Conservation (phyloP, 1,284 basidiomycete species). For the Ganoderma boninense region DNA sequence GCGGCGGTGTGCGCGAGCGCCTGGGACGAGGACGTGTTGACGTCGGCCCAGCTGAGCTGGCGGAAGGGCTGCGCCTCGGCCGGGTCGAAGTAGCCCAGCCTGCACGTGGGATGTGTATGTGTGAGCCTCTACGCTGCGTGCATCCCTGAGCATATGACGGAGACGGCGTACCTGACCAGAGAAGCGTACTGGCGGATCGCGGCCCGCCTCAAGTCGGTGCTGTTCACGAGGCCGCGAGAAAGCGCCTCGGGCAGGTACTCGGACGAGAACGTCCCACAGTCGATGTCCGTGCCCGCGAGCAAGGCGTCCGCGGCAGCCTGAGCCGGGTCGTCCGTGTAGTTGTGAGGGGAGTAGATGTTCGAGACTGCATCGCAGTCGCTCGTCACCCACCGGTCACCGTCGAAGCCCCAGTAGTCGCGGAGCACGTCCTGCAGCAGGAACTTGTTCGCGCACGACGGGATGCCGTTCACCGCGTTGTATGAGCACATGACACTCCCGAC, state of each 20-base stretch:
- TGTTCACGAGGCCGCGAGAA: conserved; percentile 54
- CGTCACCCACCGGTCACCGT: conserved; percentile 59
- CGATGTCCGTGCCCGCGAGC: conserved; percentile 62
- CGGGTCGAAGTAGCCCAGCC: conserved; percentile 63
- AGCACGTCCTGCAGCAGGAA: conserved; percentile 61
- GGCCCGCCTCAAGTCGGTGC: conserved; percentile 51
- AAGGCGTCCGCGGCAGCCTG: conserved; percentile 59
- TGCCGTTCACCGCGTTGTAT: conserved; percentile 67
- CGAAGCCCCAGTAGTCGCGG: conserved; percentile 59
- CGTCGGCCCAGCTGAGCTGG: conserved; percentile 54
- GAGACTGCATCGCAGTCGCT: conserved; percentile 50
- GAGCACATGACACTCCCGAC: conserved; percentile 67
- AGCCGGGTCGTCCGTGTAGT: conserved; percentile 51
- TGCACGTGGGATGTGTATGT: conserved; percentile 39
- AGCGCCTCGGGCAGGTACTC: conserved; percentile 55
- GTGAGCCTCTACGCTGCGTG: background rate
- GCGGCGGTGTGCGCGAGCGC: conserved; percentile 59
- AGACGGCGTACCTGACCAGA: conserved; percentile 53
- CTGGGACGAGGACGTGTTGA: conserved; percentile 57
- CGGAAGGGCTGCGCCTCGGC: conserved; percentile 57
- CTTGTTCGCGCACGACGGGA: conserved; percentile 60
- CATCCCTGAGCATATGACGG: background rate
- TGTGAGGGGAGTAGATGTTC: conserved; percentile 58
- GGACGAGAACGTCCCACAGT: conserved; percentile 60
- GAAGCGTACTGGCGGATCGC: conserved; percentile 58